Evolutionary conservation across 1,284 basidiomycete species (phyloP).

Genomic region (Puccinia hordei): DNA sequence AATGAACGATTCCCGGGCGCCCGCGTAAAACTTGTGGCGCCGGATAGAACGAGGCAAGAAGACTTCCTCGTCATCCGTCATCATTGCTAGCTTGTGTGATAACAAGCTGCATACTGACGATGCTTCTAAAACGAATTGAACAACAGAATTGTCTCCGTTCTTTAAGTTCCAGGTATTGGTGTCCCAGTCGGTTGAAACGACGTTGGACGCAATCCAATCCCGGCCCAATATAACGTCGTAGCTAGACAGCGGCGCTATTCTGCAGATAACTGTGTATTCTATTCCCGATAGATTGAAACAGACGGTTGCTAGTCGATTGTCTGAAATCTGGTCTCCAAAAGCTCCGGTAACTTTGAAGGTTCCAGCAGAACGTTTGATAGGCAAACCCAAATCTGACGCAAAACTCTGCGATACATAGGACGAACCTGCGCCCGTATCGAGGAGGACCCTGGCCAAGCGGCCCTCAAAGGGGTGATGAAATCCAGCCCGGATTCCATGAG

Average conservation of each 20-base stretch:
- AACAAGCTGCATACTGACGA: not conserved
- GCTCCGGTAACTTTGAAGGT: slow-evolving; percentile 18
- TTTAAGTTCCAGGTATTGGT: not conserved
- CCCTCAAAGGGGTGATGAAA: not conserved
- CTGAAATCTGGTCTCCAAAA: not conserved
- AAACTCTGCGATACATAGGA: not conserved
- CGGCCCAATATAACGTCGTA: slow-evolving; percentile 21
- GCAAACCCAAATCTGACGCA: not conserved
- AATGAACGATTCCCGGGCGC: slow-evolving; percentile 10
- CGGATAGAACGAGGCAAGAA: not conserved
- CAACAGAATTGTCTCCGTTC: not conserved
- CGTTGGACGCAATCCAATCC: slow-evolving; percentile 5
- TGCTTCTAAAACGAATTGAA: not conserved
- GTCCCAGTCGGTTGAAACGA: not conserved
- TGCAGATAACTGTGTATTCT: not conserved
- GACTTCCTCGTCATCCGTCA: slow-evolving; percentile 3
- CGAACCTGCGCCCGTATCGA: slow-evolving; percentile 26
- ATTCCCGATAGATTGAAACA: not conserved
- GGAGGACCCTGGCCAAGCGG: slow-evolving; percentile 15
- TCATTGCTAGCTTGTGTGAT: not conserved
- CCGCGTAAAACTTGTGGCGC: not conserved
- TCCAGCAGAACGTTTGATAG: not conserved
- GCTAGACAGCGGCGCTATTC: not conserved
- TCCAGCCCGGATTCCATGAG: not conserved
- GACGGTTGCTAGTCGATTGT: not conserved